These are phyloP conservation scores for Leishmania tarentolae DNA, from an alignment of 208 protist genomes.

Conservation along the genomic window DNA sequence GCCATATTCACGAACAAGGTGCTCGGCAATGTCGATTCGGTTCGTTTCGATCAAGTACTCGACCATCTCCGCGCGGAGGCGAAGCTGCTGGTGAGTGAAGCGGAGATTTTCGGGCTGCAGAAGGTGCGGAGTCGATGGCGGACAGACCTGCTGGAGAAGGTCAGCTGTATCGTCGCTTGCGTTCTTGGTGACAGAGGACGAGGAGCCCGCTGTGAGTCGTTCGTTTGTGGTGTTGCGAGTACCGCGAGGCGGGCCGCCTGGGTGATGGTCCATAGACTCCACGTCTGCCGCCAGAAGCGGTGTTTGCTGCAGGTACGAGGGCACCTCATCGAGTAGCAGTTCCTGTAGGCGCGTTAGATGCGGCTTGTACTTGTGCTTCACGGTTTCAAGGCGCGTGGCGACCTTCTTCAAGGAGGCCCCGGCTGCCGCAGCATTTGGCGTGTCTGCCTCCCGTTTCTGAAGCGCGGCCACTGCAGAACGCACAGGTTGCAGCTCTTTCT, in stretches of 20 bases:
- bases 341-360: constrained; percentile 38
- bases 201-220: background rate
- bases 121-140: constrained; percentile 50
- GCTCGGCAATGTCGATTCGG: constrained; percentile 49
- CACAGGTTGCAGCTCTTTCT: constrained; percentile 79
- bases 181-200: constrained; percentile 6
- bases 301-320: constrained; percentile 45
- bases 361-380: constrained; percentile 57
- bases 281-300: constrained; percentile 34
- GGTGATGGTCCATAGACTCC: background rate
- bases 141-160: constrained; percentile 57
- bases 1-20: constrained; percentile 63
- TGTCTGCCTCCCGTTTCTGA: constrained; percentile 67
- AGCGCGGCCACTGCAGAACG: constrained; percentile 66
- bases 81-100: constrained; percentile 44
- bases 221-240: background rate
- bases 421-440: constrained; percentile 50
- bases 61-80: constrained; percentile 77
- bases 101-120: constrained; percentile 53
- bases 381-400: constrained; percentile 48
- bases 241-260: background rate
- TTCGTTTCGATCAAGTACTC: constrained; percentile 81
- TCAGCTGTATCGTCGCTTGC: constrained; percentile 19
- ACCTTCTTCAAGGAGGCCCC: constrained; percentile 79
- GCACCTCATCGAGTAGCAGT: constrained; percentile 49